phyloP scores from a whole-genome alignment of 495 filamentous ascomycete species.

The Aspergillus taichungensis region DNA sequence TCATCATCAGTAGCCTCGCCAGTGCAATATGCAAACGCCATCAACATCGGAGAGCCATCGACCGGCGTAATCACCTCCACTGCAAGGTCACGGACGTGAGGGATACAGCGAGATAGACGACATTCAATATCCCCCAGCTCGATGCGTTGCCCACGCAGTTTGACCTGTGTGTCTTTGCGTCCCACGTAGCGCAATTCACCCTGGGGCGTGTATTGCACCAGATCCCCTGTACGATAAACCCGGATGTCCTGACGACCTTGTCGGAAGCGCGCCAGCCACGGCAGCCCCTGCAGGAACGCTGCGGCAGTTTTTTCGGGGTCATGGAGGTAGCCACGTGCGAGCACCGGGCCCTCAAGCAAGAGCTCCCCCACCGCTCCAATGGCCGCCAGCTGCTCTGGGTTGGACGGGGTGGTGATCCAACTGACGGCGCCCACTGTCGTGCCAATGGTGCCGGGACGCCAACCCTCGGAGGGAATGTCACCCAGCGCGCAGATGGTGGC shows the following conservation, averaged over 20 bases:
- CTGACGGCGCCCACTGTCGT: neutral
- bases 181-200: slow-evolving; percentile 33
- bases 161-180: slow-evolving; percentile 45
- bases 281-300: slow-evolving; percentile 53
- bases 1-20: too few relatives aligned
- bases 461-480: neutral
- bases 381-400: slow-evolving; percentile 38
- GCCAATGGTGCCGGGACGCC: neutral
- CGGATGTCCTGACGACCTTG: slow-evolving; percentile 7
- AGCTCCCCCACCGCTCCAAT: slow-evolving; percentile 62
- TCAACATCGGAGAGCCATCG: too few relatives aligned
- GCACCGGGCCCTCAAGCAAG: slow-evolving; percentile 63
- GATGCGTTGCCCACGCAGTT: slow-evolving; percentile 45
- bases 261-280: slow-evolving; percentile 25
- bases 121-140: slow-evolving; percentile 46
- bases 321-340: slow-evolving; percentile 61
- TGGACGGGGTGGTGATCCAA: slow-evolving; percentile 57
- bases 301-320: slow-evolving; percentile 44
- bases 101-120: too few relatives aligned
- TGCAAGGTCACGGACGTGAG: too few relatives aligned
- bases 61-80: too few relatives aligned
- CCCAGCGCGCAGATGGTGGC: too few relatives aligned
- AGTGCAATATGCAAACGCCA: too few relatives aligned
- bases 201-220: slow-evolving; percentile 32
- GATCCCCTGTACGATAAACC: slow-evolving; percentile 22